A percentile compares a stretch with the other conserved stretches of the same genome.
phyloP scores from a whole-genome alignment of 345 rosid species.

The Draba incana region DNA sequence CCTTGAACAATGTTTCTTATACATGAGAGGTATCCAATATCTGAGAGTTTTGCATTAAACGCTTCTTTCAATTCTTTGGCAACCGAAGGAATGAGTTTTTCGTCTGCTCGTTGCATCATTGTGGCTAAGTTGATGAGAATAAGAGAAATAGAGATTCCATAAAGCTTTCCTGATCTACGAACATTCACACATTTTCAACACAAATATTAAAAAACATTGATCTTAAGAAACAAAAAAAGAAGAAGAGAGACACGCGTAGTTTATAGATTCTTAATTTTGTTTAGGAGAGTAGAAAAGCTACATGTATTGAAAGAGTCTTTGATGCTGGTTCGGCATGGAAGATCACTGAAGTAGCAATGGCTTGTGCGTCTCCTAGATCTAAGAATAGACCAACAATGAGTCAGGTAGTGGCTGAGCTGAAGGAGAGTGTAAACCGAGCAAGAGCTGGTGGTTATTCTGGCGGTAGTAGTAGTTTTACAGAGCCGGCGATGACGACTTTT shows the following conservation, averaged over 20 bases:
- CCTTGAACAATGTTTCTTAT: conserved; percentile 88
- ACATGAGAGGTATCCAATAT: conserved; percentile 79
- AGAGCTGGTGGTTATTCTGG: no score
- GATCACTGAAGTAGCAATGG: conserved; percentile 51
- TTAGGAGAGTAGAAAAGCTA: no score
- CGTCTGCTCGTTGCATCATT: conserved; percentile 91
- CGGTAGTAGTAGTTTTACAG: no score
- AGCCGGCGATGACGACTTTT: no score
- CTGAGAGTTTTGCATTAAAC: conserved; percentile 73
- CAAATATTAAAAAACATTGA: no score
- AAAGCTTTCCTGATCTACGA: conserved; percentile 62
- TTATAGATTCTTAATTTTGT: no score
- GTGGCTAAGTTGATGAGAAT: conserved; percentile 82
- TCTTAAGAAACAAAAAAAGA: no score
- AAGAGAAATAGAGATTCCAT: conserved; percentile 76
- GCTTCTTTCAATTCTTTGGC: conserved; percentile 91
- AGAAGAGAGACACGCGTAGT: no score
- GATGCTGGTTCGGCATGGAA: conserved; percentile 53
- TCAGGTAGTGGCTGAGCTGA: no score
- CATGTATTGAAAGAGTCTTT: no score
- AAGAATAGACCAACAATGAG: conserved; percentile 50
- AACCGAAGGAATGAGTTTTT: conserved; percentile 80
- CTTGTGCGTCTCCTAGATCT: conserved; percentile 40
- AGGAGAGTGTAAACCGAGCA: no score
- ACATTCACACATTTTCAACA: no score